Evolutionary conservation across 2,329 filamentous ascomycete genomes (phyloP), one percentile per base, ranked within the genome.

Genomic region (Colletotrichum brevisporum): DNA sequence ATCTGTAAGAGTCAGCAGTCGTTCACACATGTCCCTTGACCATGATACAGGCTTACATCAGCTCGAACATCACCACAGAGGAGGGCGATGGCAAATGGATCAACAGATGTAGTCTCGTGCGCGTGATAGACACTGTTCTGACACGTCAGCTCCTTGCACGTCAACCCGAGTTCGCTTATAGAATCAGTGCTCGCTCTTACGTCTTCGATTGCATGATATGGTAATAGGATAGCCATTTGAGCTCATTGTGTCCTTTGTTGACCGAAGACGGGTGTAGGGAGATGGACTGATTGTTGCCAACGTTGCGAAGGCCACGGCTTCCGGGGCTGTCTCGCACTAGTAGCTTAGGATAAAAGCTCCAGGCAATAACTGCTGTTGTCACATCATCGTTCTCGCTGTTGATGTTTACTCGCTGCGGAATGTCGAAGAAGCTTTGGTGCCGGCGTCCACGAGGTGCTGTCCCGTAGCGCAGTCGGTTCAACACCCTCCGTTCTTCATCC

Each of bases 321-420:
- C 84, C 84, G 0, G 83, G 81, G 57, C 89, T 90, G 75, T 98
- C 95, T 64, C 92, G 90, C 27, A 92, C 89, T 4, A 98, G 86
- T 16, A 99, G 88, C 75, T 97, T 98, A 1, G 96, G 96, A 76
- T 99, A 98, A 83, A 99, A 97, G 60, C 94, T 95, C 89, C 94
- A 97, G 0, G 94, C 93, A 73, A 98, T 92, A 50, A 98, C 92
- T 0, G 94, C 92, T 69, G 91, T 89, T 6, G 94, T 86, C 26
- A 98, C 85, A 1, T 91, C 75, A 73, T 99, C 95, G 71, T 97
- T 95, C 63, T 91, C 88, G 71, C 92, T 94, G 76, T 96, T 92
- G 36, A 85, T 80, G 75, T 95, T 91, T 73, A 94, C 91, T 12
- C 91, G 86, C 52, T 90, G 85, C 0, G 95, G 95, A 1, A 97